These are phyloP conservation scores for Fennellomyces sp. DNA, from an alignment of 371 early-diverging fungal genomes.

Conservation along the genomic window DNA sequence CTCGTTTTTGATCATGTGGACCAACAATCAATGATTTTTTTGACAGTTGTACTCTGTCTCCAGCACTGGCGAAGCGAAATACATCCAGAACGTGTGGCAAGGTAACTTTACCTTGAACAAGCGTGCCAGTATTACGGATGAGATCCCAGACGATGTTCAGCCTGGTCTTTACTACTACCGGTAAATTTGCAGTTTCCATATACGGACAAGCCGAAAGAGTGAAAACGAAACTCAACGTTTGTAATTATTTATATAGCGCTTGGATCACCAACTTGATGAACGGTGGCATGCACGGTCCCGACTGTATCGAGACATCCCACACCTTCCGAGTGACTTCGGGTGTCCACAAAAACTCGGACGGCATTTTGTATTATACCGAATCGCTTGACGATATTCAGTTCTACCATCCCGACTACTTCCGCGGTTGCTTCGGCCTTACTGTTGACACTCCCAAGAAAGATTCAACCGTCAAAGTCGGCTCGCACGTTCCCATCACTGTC, in stretches of 20 bases:
- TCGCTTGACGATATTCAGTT: slow-evolving; percentile 31
- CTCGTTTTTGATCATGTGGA: neutral
- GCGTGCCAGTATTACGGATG: slow-evolving; percentile 35
- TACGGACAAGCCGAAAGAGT: neutral
- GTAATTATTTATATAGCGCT: slow-evolving; percentile 24
- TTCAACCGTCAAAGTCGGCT: slow-evolving; percentile 18
- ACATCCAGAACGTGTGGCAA: slow-evolving; percentile 47
- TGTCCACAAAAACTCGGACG: slow-evolving; percentile 57
- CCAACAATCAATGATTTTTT: neutral
- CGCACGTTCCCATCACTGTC: slow-evolving; percentile 34
- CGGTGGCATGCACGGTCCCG: slow-evolving; percentile 46
- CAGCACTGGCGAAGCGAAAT: slow-evolving; percentile 34
- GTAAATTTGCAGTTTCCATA: slow-evolving; percentile 23
- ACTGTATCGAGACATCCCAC: slow-evolving; percentile 55
- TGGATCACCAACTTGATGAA: slow-evolving; percentile 49
- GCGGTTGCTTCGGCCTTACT: slow-evolving; percentile 47
- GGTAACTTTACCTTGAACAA: slow-evolving; percentile 36
- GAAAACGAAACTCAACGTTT: neutral
- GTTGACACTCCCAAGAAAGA: slow-evolving; percentile 37
- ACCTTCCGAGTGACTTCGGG: slow-evolving; percentile 66
- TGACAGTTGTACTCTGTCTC: slow-evolving; percentile 43
- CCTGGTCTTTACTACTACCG: slow-evolving; percentile 57
- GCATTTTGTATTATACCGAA: slow-evolving; percentile 50
- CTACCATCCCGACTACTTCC: slow-evolving; percentile 31
- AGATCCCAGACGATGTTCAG: slow-evolving; percentile 24